Evolutionary conservation across 768 basidiomycete genomes (phyloP), one percentile per base, ranked within the genome.

Genomic region (Trichaptum fuscoviolaceum): DNA sequence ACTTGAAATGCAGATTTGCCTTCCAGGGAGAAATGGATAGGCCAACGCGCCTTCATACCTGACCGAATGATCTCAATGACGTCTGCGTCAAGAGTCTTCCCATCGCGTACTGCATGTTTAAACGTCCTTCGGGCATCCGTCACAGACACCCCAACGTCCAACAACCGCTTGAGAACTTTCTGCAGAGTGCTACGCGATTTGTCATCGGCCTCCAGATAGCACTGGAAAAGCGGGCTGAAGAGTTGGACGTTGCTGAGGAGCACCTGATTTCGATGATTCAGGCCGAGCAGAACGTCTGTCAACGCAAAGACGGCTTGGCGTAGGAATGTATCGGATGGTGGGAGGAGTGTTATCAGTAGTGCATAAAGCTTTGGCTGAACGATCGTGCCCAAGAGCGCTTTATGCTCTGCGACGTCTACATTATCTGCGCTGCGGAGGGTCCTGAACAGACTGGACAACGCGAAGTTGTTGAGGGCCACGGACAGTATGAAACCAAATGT

Each of bases 21-120:
- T 72, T 87, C 86, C 70, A 93, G 77, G 2, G 86, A 90, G 67
- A 95, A 84, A 72, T 94, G 92, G 65, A 87, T 84, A 0, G 90
- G 86, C 93, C 92, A 94, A 35, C 86, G 83, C 52, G 87, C 86
- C 74, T 85, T 89, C 82, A 91, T 87, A 2, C 85, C 87, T 60
- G 83, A 81, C 7, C 89, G 84, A 64, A 94, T 81, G 27, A 92
- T 75, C 58, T 92, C 91, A 59, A 93, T 73, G 36, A 91, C 81
- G 61, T 91, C 90, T 7, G 77, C 72, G 68, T 92, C 86, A 26
- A 92, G 73, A 0, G 77, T 79, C 17, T 82, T 81, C 64, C 84
- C 81, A 1, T 76, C 78, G 57, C 74, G 81, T 60, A 89, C 78
- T 0, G 82, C 81, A 27, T 78, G 80, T 69, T 88, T 85, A 65